Conservation (phyloP, 352 stramenopile species). For the Globisporangium camurandrum region DNA sequence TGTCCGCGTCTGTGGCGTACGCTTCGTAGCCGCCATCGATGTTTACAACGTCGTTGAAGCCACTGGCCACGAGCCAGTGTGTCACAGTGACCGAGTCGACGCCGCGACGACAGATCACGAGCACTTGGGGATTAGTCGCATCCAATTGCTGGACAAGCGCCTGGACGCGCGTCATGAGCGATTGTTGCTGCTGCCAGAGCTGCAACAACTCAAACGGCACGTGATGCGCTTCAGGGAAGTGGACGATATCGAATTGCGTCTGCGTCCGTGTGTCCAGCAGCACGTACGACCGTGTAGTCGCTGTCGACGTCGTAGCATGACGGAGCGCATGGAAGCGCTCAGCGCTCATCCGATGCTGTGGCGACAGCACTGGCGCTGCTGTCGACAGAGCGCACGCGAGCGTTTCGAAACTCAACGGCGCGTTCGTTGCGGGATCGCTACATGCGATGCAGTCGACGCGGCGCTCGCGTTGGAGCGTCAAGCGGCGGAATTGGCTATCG, state of each 20-base stretch:
- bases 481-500: slow-evolving; percentile 53
- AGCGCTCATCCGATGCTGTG: slow-evolving; percentile 24
- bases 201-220: slow-evolving; percentile 36
- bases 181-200: slow-evolving; percentile 11
- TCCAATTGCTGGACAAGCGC: neutral
- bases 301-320: neutral
- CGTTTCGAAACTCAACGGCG: too few species aligned
- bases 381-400: neutral
- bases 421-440: slow-evolving; percentile 1
- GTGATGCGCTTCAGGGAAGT: slow-evolving; percentile 63
- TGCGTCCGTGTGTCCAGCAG: slow-evolving; percentile 52
- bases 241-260: slow-evolving; percentile 71
- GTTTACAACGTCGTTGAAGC: slow-evolving; percentile 35
- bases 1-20: slow-evolving; percentile 45
- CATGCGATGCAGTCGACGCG: slow-evolving; percentile 30
- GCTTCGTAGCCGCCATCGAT: slow-evolving; percentile 65
- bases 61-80: slow-evolving; percentile 41
- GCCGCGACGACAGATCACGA: slow-evolving; percentile 78
- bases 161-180: neutral
- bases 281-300: slow-evolving; percentile 19
- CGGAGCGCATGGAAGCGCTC: slow-evolving; percentile 32
- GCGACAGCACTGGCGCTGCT: slow-evolving; percentile 9
- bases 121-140: neutral
- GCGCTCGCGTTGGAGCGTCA: slow-evolving; percentile 42
- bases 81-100: slow-evolving; percentile 61